Percentiles rank a stretch among this genome's conserved stretches.
Evolutionary conservation across 306 rosid species (phyloP).

Genomic region (Cicer chorassanicum): DNA sequence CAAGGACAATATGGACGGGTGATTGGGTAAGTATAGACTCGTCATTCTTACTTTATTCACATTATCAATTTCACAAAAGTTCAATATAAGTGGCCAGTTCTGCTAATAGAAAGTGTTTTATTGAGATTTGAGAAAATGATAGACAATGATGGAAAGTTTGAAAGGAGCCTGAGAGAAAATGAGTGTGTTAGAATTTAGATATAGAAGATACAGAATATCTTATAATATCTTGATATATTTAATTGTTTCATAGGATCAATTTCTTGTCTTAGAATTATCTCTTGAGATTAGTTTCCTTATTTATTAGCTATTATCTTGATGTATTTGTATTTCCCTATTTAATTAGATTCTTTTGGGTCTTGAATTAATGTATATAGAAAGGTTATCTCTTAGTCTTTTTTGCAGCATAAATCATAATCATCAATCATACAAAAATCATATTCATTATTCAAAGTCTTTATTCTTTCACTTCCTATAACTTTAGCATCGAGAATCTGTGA

Average conservation of each 20-base stretch:
- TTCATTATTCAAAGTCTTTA: no score
- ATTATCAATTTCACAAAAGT: not conserved
- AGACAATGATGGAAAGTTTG: not conserved
- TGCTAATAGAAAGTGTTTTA: not conserved
- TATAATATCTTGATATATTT: not conserved
- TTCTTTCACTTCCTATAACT: no score
- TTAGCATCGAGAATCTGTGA: not conserved
- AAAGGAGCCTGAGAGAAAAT: not conserved
- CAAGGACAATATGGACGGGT: conserved; percentile 99
- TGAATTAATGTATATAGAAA: no score
- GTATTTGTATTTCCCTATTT: no score
- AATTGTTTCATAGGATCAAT: not conserved
- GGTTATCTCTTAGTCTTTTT: no score
- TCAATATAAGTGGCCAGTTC: not conserved
- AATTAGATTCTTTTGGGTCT: no score
- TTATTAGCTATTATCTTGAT: no score
- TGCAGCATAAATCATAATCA: no score
- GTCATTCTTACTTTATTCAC: conserved; percentile 10
- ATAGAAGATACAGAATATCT: not conserved
- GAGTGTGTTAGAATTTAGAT: not conserved
- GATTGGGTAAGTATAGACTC: conserved; percentile 69
- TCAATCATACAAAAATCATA: no score
- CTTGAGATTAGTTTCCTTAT: not conserved
- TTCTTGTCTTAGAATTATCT: not conserved
- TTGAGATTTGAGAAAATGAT: not conserved